These are phyloP conservation scores for Trichoderma arundinaceum DNA, from an alignment of 2,329 filamentous ascomycete genomes.

Conservation along the genomic window DNA sequence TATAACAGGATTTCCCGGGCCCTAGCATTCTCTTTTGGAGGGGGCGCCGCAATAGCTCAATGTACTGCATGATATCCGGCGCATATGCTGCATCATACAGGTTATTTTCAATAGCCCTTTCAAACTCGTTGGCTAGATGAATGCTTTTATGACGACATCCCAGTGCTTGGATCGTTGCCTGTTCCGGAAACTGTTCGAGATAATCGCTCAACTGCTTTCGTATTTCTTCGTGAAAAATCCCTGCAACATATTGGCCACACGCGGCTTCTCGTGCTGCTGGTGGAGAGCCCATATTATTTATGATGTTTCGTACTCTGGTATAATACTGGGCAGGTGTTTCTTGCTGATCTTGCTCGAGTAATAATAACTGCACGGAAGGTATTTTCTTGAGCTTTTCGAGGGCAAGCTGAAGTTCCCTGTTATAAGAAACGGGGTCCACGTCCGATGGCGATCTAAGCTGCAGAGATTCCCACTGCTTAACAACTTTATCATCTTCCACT, in stretches of 20 bases:
- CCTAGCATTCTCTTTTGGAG: constrained; percentile 36
- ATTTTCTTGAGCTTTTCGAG: constrained; percentile 58
- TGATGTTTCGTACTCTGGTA: constrained; percentile 45
- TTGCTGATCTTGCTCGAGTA: constrained; percentile 58
- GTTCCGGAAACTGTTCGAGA: constrained; percentile 32
- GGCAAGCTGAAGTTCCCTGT: constrained; percentile 57
- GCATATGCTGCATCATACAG: constrained; percentile 50
- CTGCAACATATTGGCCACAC: constrained; percentile 56
- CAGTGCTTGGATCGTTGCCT: constrained; percentile 49
- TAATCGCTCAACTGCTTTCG: constrained; percentile 48
- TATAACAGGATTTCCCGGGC: constrained; percentile 33
- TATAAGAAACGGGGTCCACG: constrained; percentile 55
- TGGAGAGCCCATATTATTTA: constrained; percentile 43
- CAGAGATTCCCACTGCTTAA: constrained; percentile 55
- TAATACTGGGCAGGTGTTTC: constrained; percentile 60
- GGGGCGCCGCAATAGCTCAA: constrained; percentile 54
- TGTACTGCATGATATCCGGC: constrained; percentile 53
- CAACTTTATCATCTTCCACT: constrained; percentile 42
- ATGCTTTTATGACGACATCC: constrained; percentile 59
- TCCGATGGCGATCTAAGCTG: constrained; percentile 50
- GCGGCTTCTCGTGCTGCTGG: constrained; percentile 36
- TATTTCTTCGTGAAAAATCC: constrained; percentile 56
- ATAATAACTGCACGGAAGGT: constrained; percentile 58
- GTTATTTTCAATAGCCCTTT: constrained; percentile 56
- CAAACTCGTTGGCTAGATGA: constrained; percentile 62